A percentile compares a stretch with the other conserved stretches of the same genome.
phyloP scores from a whole-genome alignment of 2,329 filamentous ascomycete species.

The Beauveria bassiana region DNA sequence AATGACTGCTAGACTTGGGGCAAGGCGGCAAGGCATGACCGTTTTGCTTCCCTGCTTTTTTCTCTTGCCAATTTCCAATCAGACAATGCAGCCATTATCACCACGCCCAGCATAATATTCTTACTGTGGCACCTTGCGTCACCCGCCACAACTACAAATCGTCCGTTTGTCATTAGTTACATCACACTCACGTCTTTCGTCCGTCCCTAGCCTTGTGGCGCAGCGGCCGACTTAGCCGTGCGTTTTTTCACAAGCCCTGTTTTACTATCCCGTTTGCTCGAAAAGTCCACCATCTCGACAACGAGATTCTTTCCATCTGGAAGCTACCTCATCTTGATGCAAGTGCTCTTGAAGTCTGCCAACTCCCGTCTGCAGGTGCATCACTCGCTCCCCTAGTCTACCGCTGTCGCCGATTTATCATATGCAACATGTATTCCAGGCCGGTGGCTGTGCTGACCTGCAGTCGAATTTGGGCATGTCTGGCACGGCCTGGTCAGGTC shows the following conservation, averaged over 20 bases:
- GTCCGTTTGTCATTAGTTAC: neutral
- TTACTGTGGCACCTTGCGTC: slow-evolving; percentile 1
- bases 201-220: neutral
- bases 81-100: too few relatives aligned
- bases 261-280: neutral
- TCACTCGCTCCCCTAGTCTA: neutral
- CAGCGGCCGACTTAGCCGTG: neutral
- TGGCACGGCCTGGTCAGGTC: neutral
- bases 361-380: too few relatives aligned
- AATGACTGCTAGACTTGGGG: neutral
- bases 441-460: neutral
- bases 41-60: slow-evolving; percentile 2
- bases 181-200: neutral
- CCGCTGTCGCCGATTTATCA: neutral
- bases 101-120: neutral
- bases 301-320: too few relatives aligned
- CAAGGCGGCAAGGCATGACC: neutral
- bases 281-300: neutral
- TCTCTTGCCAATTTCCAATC: neutral
- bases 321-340: neutral
- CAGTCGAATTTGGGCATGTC: neutral
- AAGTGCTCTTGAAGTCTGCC: neutral
- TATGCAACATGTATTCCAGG: neutral
- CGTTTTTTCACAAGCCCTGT: neutral
- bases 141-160: neutral